Percentiles rank a stretch among this genome's conserved stretches.
These are phyloP conservation scores for Leucocoprinus sp. DNA, from an alignment of 768 basidiomycete genomes.

Conservation along the genomic window DNA sequence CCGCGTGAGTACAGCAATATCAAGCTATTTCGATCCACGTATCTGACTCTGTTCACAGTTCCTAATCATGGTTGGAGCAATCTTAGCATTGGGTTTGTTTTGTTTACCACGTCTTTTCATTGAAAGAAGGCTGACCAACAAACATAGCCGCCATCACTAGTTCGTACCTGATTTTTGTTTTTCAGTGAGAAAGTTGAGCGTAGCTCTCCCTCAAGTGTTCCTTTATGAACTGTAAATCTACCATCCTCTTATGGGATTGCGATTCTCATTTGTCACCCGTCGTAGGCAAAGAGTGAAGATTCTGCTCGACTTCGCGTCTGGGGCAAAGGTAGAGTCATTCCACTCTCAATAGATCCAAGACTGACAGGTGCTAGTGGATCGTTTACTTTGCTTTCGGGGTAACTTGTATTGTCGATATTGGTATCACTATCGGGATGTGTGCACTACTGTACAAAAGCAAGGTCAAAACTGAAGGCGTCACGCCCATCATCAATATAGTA, in stretches of 20 bases:
- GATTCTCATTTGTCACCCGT: not conserved
- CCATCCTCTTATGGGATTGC: not conserved
- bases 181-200: too few relatives aligned
- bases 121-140: not conserved
- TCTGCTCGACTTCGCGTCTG: slow-evolving; percentile 4
- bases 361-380: slow-evolving; percentile 5
- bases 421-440: slow-evolving; percentile 9
- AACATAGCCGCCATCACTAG: slow-evolving; percentile 4
- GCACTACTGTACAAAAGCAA: slow-evolving; percentile 3
- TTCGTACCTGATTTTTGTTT: not conserved
- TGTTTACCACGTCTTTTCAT: not conserved
- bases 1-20: not conserved
- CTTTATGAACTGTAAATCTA: slow-evolving; percentile 3
- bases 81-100: slow-evolving; percentile 1
- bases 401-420: slow-evolving; percentile 9
- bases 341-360: not conserved
- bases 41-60: not conserved
- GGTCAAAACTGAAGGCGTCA: slow-evolving; percentile 5
- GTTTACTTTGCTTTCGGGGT: slow-evolving; percentile 5
- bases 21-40: not conserved
- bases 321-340: not conserved
- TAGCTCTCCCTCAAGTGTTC: not conserved
- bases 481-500: slow-evolving; percentile 1
- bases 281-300: not conserved
- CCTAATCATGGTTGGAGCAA: not conserved